Conservation (phyloP, 2,329 filamentous ascomycete genomes). For the Cadophora sp. region DNA sequence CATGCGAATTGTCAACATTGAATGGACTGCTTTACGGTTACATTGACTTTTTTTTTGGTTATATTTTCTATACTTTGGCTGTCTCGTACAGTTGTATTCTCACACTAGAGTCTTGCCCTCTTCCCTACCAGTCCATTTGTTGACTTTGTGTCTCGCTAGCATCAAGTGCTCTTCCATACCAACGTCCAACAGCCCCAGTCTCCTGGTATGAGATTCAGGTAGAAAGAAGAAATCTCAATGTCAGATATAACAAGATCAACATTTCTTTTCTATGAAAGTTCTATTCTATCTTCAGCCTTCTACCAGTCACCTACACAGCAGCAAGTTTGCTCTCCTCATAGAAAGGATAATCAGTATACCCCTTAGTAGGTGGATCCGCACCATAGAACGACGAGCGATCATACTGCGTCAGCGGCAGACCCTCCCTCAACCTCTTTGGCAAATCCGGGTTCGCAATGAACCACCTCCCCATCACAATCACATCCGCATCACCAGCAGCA, state of each 20-base stretch:
- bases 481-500: slow-evolving; percentile 40
- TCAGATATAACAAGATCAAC: background rate
- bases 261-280: background rate
- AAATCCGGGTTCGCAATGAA: slow-evolving; percentile 36
- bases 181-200: background rate
- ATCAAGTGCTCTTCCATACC: background rate
- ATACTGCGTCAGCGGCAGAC: slow-evolving; percentile 43
- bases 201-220: background rate
- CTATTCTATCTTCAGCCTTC: background rate
- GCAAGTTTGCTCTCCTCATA: slow-evolving; percentile 15
- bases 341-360: slow-evolving; percentile 31
- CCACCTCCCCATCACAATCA: slow-evolving; percentile 31
- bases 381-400: slow-evolving; percentile 32
- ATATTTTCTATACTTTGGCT: too few species aligned
- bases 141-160: background rate
- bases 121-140: too few species aligned
- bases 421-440: slow-evolving; percentile 28
- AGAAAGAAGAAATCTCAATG: background rate
- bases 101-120: too few species aligned
- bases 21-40: too few species aligned
- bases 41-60: too few species aligned
- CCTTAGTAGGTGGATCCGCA: slow-evolving; percentile 39
- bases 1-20: too few species aligned
- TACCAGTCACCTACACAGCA: background rate
- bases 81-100: too few species aligned